phyloP scores from a whole-genome alignment of 352 stramenopile species.

The Phytophthora citrophthora region DNA sequence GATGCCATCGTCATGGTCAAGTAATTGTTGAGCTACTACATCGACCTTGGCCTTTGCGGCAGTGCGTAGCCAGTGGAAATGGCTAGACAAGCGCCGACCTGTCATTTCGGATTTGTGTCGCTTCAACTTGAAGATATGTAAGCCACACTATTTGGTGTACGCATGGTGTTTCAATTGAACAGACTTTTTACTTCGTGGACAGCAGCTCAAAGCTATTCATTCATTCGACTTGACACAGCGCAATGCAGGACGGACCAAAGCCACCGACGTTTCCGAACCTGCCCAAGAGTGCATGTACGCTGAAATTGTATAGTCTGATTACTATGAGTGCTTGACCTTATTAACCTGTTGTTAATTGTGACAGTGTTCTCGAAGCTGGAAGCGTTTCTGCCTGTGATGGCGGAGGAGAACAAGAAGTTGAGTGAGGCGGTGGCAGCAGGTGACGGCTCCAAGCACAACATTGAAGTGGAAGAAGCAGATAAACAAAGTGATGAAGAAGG shows the following conservation, averaged over 20 bases:
- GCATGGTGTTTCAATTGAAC: neutral
- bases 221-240: neutral
- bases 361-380: slow-evolving; percentile 79
- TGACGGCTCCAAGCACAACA: slow-evolving; percentile 72
- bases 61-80: slow-evolving; percentile 29
- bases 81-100: slow-evolving; percentile 18
- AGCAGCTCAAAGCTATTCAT: slow-evolving; percentile 4
- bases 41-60: slow-evolving; percentile 42
- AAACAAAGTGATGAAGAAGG: slow-evolving; percentile 29
- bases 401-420: slow-evolving; percentile 79
- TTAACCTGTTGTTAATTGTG: slow-evolving; percentile 1
- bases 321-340: neutral
- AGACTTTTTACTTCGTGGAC: slow-evolving; percentile 13
- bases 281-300: slow-evolving; percentile 71
- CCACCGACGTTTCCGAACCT: slow-evolving; percentile 52
- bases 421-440: slow-evolving; percentile 63
- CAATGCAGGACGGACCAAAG: slow-evolving; percentile 35
- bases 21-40: slow-evolving; percentile 64
- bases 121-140: slow-evolving; percentile 21
- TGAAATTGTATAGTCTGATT: neutral
- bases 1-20: slow-evolving; percentile 64
- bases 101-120: neutral
- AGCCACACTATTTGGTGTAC: slow-evolving; percentile 4
- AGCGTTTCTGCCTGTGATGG: slow-evolving; percentile 78
- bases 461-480: slow-evolving; percentile 60